phyloP scores from a whole-genome alignment of 1,139 yeast genomes.

The Blastobotrys illinoisensis region DNA sequence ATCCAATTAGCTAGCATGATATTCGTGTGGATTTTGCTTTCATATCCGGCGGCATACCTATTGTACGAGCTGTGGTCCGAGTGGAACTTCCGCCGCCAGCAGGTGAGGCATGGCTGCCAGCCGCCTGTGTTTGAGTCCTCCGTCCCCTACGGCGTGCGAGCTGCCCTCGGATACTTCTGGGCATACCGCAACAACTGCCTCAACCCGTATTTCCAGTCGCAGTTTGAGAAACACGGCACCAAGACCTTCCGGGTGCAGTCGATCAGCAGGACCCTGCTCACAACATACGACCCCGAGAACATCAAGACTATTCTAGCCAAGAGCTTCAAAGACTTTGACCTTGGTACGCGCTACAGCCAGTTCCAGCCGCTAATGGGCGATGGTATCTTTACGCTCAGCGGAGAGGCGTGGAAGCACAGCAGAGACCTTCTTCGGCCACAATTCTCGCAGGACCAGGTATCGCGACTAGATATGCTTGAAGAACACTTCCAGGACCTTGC shows the following conservation, averaged over 20 bases:
- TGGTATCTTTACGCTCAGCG: conserved; percentile 54
- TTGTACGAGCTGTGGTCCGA: conserved; percentile 4
- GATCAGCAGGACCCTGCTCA: conserved; percentile 5
- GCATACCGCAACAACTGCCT: conserved; percentile 1
- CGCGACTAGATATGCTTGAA: conserved; percentile 45
- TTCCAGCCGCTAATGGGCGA: conserved; percentile 47
- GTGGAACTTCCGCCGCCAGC: conserved; percentile 3
- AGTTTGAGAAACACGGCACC: conserved; percentile 2
- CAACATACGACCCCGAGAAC: conserved; percentile 45
- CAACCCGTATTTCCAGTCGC: conserved; percentile 5
- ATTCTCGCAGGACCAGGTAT: conserved; percentile 51
- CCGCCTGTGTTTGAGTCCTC: conserved; percentile 5
- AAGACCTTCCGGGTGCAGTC: conserved; percentile 17
- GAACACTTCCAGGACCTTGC: conserved; percentile 15
- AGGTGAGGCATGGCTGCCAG: conserved; percentile 5
- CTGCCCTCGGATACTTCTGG: background rate
- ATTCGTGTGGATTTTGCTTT: background rate
- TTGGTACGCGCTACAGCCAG: conserved; percentile 43
- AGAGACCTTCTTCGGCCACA: conserved; percentile 56
- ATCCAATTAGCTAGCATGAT: background rate
- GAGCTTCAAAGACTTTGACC: conserved; percentile 45
- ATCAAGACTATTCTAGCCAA: conserved; percentile 33
- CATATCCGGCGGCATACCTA: background rate
- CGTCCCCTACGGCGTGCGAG: conserved; percentile 10
- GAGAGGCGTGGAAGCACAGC: conserved; percentile 53